Evolutionary conservation across 306 rosid species (phyloP).

Genomic region (Pterocarpus santalinus): DNA sequence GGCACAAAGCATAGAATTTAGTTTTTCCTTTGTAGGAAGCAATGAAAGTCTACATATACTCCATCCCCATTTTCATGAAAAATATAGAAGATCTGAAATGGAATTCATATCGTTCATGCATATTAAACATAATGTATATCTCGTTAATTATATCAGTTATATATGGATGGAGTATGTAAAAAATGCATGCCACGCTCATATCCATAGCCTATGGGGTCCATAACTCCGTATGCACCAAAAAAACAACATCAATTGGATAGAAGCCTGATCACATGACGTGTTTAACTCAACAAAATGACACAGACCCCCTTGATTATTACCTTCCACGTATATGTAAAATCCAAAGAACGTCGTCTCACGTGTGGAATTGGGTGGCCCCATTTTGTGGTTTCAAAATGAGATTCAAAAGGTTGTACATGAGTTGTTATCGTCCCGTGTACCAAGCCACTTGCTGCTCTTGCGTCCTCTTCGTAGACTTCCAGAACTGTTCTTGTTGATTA

Average conservation of each 20-base stretch:
- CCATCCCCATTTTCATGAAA: no score
- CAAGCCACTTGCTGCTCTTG: constrained; percentile 23
- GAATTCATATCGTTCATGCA: no score
- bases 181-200: neutral
- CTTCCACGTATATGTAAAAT: constrained; percentile 1
- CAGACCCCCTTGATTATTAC: neutral
- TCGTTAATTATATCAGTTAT: no score
- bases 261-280: constrained; percentile 26
- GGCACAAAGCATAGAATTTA: no score
- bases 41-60: no score
- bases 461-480: constrained; percentile 50
- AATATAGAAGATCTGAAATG: no score
- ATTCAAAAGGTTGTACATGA: neutral
- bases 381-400: neutral
- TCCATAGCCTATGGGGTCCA: neutral
- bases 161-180: neutral
- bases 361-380: constrained; percentile 24
- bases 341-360: constrained; percentile 10
- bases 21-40: no score
- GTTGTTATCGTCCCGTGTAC: neutral
- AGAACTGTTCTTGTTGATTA: constrained; percentile 37
- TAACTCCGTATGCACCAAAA: neutral
- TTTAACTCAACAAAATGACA: neutral
- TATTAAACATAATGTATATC: no score
- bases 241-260: neutral